Base-by-base conservation (phyloP, 805 yeast species). In the Nakazawaea ishiwadae region DNA sequence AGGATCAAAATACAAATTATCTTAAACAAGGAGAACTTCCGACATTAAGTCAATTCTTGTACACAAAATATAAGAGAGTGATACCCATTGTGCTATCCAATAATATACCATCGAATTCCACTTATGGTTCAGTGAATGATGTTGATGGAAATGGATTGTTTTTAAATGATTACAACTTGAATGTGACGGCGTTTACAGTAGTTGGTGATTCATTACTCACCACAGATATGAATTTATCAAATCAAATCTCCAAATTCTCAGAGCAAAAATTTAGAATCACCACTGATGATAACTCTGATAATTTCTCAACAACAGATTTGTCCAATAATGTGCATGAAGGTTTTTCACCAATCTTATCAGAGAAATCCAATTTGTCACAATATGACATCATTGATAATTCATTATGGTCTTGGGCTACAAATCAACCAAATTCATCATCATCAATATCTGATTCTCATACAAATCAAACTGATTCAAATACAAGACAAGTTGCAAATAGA, bases 361-460 rank as follows among this genome's bases (percentile, higher is more conserved):
- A 48, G 48, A 68, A 10, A 24, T 53, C 48, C 32, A n/a, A n/a
- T n/a, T n/a, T n/a, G n/a, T n/a, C n/a, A n/a, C n/a, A n/a, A n/a
- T n/a, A n/a, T n/a, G n/a, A n/a, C n/a, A 51, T 70, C 19, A 42
- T 73, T 10, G 54, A 64, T 12, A 34, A 53, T 12, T 59, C 72
- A 0, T 44, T 73, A 28, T 89, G 96, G 96, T 73, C 91, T 2
- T 89, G 96, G 96, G 73, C 69, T 0, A 53, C 68, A 0, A 57
- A 61, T 8, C 75, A 82, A 52, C 93, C 93, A 1, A 44, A 50
- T 32, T 9, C 46, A 15, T 39, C 48, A 3, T 33, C 37, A n/a
- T 38, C 47, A 1, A 32, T 37, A 49, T 26, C 39, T 31, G 37
- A 35, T n/a, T 20, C 23, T 14, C 9, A 23, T 15, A 27, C 31